Base-by-base conservation (phyloP, 805 yeast genomes). In the Teunomyces pallodes region DNA sequence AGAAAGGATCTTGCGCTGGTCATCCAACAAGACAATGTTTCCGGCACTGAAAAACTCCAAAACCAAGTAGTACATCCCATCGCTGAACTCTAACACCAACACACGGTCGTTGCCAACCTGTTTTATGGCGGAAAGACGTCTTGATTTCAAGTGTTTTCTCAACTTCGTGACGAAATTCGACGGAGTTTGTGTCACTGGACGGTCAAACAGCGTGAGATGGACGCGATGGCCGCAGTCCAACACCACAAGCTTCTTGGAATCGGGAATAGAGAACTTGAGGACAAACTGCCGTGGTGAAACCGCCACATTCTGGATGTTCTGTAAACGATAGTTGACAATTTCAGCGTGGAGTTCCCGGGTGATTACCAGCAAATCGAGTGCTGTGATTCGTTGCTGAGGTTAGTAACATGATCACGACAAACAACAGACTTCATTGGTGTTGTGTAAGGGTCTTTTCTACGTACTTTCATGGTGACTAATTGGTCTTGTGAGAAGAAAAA, bases 21-120 rank as follows among this genome's bases (percentile, higher is more conserved):
- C 76, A 64, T 92, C 95, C 52, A 92, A 72, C 16, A 92, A 72
- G 14, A 92, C 71, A 46, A 92, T 80, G 61, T 92, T 92, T 26
- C 99, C 99, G 2, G 97, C 97, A 61, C 97, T 87, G 70, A 91
- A 92, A 59, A 92, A 92, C 65, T 92, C 99, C 46, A 92, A 66
- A 0, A 89, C 96, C 54, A 92, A 69, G 56, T 87, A 85, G 59
- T 70, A 83, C 45, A 80, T 58, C 2, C 96, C 96, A 58, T 89
- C 96, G 40, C 91, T 83, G 67, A 92, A 92, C 51, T 88, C 83
- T 40, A 92, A 65, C 0, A 90, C 96, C 39, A 89, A 72, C n/a
- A 89, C 81, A 64, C 98, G 77, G 61, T 90, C 97, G 58, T 83
- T 80, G 0, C 83, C 85, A 4, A 92, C 80, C 55, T 90, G 96